A percentile compares a stretch with the other conserved stretches of the same genome.
These are phyloP conservation scores for Alternaria atra DNA, from an alignment of 2,329 filamentous ascomycete genomes.

Conservation along the genomic window DNA sequence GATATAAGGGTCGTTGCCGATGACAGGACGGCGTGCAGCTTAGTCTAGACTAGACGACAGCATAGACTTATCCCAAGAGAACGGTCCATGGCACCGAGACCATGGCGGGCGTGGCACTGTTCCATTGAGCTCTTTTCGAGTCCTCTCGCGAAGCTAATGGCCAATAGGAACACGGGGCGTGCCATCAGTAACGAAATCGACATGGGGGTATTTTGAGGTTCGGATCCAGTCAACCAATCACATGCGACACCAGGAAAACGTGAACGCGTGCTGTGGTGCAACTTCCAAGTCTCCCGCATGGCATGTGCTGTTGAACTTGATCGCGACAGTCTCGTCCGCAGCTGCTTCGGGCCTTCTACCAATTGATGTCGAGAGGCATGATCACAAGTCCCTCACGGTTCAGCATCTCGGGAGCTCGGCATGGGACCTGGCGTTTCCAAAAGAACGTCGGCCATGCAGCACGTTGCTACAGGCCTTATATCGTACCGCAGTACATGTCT, in stretches of 20 bases:
- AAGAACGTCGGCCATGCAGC: constrained; percentile 8
- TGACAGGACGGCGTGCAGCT: no score
- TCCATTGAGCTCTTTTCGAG: not conserved
- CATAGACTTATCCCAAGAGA: constrained; percentile 21
- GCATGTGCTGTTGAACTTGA: constrained; percentile 26
- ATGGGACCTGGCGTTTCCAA: constrained; percentile 13
- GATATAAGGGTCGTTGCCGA: no score
- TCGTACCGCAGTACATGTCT: constrained; percentile 7
- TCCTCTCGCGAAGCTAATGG: constrained; percentile 4
- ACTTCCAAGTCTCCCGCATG: constrained; percentile 20
- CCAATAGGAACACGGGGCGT: constrained; percentile 18
- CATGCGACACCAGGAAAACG: constrained; percentile 10
- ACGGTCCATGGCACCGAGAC: constrained; percentile 25
- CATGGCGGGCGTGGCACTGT: constrained; percentile 16
- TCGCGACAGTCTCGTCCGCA: constrained; percentile 15
- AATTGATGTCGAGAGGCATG: constrained; percentile 25
- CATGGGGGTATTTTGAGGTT: constrained; percentile 22
- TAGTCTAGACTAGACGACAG: constrained; percentile 14
- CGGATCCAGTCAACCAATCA: constrained; percentile 24
- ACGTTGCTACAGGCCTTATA: constrained; percentile 17
- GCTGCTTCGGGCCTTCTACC: constrained; percentile 12
- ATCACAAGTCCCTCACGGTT: constrained; percentile 8
- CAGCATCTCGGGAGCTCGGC: constrained; percentile 2
- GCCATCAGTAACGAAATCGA: constrained; percentile 11
- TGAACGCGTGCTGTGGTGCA: constrained; percentile 32